Base-by-base conservation (phyloP, 2,329 filamentous ascomycete species). In the Aspergillus proliferans region DNA sequence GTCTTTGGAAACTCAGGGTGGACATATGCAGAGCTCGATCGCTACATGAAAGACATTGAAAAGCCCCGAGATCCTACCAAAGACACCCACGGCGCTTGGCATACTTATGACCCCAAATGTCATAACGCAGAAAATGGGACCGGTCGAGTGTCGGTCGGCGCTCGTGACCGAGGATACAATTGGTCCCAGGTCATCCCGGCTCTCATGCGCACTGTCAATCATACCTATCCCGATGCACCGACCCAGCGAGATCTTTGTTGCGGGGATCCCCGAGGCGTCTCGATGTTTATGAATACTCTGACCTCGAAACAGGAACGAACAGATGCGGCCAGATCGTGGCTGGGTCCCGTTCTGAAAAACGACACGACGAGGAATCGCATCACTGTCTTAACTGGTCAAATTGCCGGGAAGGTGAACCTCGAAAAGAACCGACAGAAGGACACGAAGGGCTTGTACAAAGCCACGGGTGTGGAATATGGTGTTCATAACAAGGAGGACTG, bases 11-110 rank as follows among this genome's bases (percentile, higher is more conserved):
- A 71, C 36, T 52, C 66, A 0, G 74, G 69, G 1, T 77, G 71
- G 70, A 69, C 65, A 26, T 78, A 24, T 78, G 74, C 71, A 61
- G 69, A 58, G 34, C 54, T 80, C 3, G 48, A 75, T 2, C 69
- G 68, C 0, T 79, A 78, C 50, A 79, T 79, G 57, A 63, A 68
- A 34, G 74, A 76, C 63, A 62, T 50, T 3, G 62, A 65, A 41
- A 9, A 8, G 3, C 19, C 49, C 6, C 59, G 59, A 19, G 10
- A 36, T 6, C 62, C 62, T 1, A 38, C 15, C 43, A 48, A 3
- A 44, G 34, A 8, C 48, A 34, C 45, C 58, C 51, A 26, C 4
- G 26, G 26, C 10, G 4, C 26, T 4, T 30, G 26, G 26, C 26
- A 30, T 4, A 12, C 26, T 12, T 30, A 30, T 30, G 10, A 30